A percentile compares a stretch with the other conserved stretches of the same genome.
These are phyloP conservation scores for Hanseniaspora taiwanica DNA, from an alignment of 805 yeast species.

Conservation along the genomic window DNA sequence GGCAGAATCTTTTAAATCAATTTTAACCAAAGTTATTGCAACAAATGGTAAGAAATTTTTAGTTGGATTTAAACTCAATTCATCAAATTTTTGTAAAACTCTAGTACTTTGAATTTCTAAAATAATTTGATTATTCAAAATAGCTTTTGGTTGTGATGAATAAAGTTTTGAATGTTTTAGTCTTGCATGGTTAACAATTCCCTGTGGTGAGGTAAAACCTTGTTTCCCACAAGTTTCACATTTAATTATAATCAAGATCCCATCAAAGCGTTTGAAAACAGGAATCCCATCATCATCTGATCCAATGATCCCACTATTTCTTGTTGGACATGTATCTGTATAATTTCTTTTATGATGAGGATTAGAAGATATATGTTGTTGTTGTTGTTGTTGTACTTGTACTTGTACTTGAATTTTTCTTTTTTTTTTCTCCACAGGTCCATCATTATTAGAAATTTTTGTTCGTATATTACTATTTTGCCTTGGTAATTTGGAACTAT, in stretches of 20 bases:
- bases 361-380: constrained; percentile 17
- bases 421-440: constrained; percentile 8
- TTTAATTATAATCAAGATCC: constrained; percentile 50
- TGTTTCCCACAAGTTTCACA: constrained; percentile 57
- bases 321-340: constrained; percentile 27
- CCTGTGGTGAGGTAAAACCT: constrained; percentile 69
- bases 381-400: constrained; percentile 31
- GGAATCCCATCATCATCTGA: constrained; percentile 30
- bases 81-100: constrained; percentile 17
- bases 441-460: not conserved
- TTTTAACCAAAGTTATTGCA: constrained; percentile 11
- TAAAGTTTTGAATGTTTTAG: constrained; percentile 61
- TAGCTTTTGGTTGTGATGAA: constrained; percentile 63
- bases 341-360: constrained; percentile 21
- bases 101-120: constrained; percentile 31
- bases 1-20: not conserved
- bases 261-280: constrained; percentile 55
- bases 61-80: constrained; percentile 15
- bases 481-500: constrained; percentile 7
- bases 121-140: constrained; percentile 48
- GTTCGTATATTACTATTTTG: not conserved
- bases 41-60: constrained; percentile 19
- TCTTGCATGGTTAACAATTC: constrained; percentile 65
- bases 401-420: constrained; percentile 16
- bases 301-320: constrained; percentile 36